A percentile compares a stretch with the other conserved stretches of the same genome.
Conservation (phyloP, 345 rosid species). For the Lenwebbia sp. region DNA sequence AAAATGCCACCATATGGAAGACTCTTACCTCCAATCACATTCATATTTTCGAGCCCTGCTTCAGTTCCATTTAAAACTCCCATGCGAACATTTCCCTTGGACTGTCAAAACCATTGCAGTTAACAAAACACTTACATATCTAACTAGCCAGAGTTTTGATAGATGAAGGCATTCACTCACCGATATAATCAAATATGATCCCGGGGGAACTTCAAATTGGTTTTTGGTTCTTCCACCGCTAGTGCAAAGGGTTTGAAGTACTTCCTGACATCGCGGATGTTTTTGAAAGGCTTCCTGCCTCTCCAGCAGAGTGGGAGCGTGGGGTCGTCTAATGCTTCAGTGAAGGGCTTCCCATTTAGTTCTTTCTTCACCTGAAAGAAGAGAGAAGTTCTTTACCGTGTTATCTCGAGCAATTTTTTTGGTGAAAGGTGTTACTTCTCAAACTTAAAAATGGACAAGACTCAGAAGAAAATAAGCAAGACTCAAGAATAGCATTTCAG, state of each 20-base stretch:
- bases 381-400: not conserved
- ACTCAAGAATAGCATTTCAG: no score
- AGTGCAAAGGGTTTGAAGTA: conserved; percentile 65
- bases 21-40: conserved; percentile 66
- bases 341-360: conserved; percentile 38
- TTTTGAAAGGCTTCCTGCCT: conserved; percentile 70
- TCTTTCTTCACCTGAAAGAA: conserved; percentile 40
- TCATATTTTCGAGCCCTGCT: conserved; percentile 51
- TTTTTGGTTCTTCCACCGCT: conserved; percentile 37
- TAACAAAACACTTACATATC: not conserved
- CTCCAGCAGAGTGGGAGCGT: conserved; percentile 89
- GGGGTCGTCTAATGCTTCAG: conserved; percentile 48
- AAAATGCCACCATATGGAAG: not conserved
- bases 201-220: conserved; percentile 52
- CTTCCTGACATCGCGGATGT: conserved; percentile 49
- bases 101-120: conserved; percentile 21
- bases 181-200: conserved; percentile 70
- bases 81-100: conserved; percentile 72
- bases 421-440: not conserved
- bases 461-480: no score
- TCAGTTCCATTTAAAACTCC: conserved; percentile 83
- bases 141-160: not conserved
- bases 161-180: conserved; percentile 24
- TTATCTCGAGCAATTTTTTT: not conserved
- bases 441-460: no score